Percentiles rank a stretch among this genome's conserved stretches.
phyloP scores from a whole-genome alignment of 495 filamentous ascomycete species.

The Penicillium flavigenum region DNA sequence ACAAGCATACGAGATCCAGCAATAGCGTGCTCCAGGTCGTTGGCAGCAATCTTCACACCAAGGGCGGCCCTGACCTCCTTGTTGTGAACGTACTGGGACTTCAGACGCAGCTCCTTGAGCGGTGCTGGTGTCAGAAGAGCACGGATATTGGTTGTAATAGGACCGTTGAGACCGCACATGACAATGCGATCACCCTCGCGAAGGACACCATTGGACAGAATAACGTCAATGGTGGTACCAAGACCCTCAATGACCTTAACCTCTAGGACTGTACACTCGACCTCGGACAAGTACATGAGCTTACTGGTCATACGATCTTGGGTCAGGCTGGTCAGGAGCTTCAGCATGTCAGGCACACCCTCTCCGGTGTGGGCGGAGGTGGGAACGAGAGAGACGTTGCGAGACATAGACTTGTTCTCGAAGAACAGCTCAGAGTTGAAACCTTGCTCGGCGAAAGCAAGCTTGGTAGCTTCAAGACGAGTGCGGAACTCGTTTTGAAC shows the following conservation, averaged over 20 bases:
- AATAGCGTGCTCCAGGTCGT: constrained; percentile 94
- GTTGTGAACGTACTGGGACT: constrained; percentile 95
- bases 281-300: constrained; percentile 97
- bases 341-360: constrained; percentile 98
- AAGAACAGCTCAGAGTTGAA: constrained; percentile 97
- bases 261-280: constrained; percentile 96
- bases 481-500: constrained; percentile 95
- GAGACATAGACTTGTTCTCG: constrained; percentile 96
- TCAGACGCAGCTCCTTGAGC: constrained; percentile 91
- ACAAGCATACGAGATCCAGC: constrained; percentile 93
- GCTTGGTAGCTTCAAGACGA: constrained; percentile 84
- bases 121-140: constrained; percentile 94
- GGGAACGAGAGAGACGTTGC: constrained; percentile 89
- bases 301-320: constrained; percentile 98
- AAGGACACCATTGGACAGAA: constrained; percentile 93
- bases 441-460: constrained; percentile 91
- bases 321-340: constrained; percentile 84
- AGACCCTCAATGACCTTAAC: constrained; percentile 99
- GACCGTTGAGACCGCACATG: constrained; percentile 90
- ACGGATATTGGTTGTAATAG: constrained; percentile 92
- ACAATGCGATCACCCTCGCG: constrained; percentile 93
- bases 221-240: constrained; percentile 97
- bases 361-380: constrained; percentile 98
- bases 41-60: constrained; percentile 98
- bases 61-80: constrained; percentile 98